Base-by-base conservation (phyloP, 163 green algal genomes). In the Prototheca stagnorum region DNA sequence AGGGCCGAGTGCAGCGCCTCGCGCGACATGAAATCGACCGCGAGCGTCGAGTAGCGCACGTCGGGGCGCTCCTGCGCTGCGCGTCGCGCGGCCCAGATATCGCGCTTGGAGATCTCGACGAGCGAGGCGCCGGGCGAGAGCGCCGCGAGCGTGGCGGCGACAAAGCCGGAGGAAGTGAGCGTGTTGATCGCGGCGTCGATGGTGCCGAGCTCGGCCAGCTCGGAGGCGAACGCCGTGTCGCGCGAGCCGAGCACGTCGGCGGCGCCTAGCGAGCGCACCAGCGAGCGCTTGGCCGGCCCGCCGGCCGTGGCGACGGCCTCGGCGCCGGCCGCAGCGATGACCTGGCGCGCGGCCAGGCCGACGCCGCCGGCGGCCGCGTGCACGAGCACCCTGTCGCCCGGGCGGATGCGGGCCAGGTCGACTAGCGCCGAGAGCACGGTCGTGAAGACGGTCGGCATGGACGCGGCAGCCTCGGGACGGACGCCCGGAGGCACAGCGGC, bases 21-120 rank as follows among this genome's bases (percentile, higher is more conserved):
- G 20, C 47, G 39, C 25, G 69, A 25, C 59, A 93, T 58, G 62
- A 94, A 91, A 66, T 94, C 84, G 8, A 94, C 68, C 1, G 84
- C 84, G 16, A 94, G 61, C 35, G 89, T 58, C 22, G 58, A 53
- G 65, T 82, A 90, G 4, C 12, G 12, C 23, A 86, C 65, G 44
- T 94, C 84, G 3, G 80, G 77, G 4, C 84, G 77, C 64, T 92
- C 75, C 49, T 73, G 52, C 12, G 60, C 42, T 22, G 80, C 57
- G 8, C 73, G 63, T 5, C 44, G 54, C 1, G 63, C 44, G 24
- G 56, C 73, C 80, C 80, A 91, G 55, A 93, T 85, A 69, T 90
- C 84, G 45, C 84, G 73, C 78, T 94, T 95, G 58, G 73, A 75
- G 55, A 95, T 92, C 74, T 95, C 85, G 21, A 85, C 62, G 57